Evolutionary conservation across 176 grass and related monocot species (phyloP), one percentile per base, ranked within the genome.

Genomic region (Themeda triandra): DNA sequence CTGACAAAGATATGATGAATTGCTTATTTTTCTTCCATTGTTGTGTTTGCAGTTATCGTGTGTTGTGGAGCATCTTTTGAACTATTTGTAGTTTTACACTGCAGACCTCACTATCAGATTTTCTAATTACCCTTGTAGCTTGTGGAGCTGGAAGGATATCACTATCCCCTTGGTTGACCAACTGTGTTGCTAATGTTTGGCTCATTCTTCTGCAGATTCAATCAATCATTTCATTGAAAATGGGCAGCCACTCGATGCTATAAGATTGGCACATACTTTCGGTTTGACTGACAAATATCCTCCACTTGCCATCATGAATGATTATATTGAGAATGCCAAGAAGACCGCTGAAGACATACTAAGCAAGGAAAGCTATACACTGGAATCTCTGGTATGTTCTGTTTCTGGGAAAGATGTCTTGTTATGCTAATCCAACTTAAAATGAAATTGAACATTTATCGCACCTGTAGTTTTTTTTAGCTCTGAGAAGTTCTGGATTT

Each of bases 271-370:
- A 71, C 5, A 19, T 30, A 23, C 31, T 42, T 78, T 83, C 73
- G 65, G 78, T 72, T 71, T 88, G 80, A 88, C 86, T 17, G 40
- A 64, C 31, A 83, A 65, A 72, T 88, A 78, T 21, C 31, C 80
- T 72, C 74, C 80, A 31, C 31, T 88, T 83, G 4, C 66, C 17
- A 37, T 88, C 74, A 78, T 88, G 74, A 40, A 64, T 18, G 86
- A 71, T 18, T 83, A 78, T 78, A 14, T 88, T 63, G 66, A 44
- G 6, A 83, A 78, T 15, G 80, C 74, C 5, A 88, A 83, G 72
- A 78, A 54, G 86, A 40, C 53, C 65, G 80, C 74, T 72, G 41
- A 78, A 78, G 80, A 88, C 40, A 83, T 88, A 78, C 32, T 83
- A 5, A 88, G 73, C 73, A 72, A 51, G 66, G 80, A 83, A 71